These are phyloP conservation scores for Thinopyrum elongatum DNA, from an alignment of 176 grass and related monocot genomes.

Conservation along the genomic window DNA sequence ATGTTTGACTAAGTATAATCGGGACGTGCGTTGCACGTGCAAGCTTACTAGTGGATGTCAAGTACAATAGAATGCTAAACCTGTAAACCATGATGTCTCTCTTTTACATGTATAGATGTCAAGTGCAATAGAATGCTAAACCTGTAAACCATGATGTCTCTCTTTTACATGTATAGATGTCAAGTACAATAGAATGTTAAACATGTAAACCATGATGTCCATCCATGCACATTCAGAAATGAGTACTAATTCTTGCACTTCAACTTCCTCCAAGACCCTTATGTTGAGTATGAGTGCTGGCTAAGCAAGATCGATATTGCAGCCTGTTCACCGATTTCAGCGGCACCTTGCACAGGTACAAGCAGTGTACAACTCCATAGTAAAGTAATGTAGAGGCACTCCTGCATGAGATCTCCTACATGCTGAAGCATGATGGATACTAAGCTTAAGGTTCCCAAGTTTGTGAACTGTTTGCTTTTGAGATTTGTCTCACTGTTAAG, in stretches of 20 bases:
- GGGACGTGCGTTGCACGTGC: too few relatives aligned
- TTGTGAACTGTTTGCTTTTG: neutral
- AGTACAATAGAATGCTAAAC: too few relatives aligned
- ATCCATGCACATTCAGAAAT: conserved; percentile 70
- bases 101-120: neutral
- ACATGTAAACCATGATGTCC: conserved; percentile 39
- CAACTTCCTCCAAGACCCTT: conserved; percentile 77
- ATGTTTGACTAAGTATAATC: too few relatives aligned
- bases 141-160: neutral
- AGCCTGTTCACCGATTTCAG: conserved; percentile 80
- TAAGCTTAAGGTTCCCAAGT: neutral
- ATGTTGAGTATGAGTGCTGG: conserved; percentile 67
- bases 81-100: too few relatives aligned
- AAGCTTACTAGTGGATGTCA: too few relatives aligned
- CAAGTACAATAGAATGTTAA: neutral
- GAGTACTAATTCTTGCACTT: conserved; percentile 64
- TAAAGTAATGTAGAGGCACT: conserved; percentile 31
- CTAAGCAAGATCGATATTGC: conserved; percentile 42
- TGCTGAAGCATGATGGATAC: conserved; percentile 50
- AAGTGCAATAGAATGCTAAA: neutral
- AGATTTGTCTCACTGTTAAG: neutral
- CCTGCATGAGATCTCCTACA: conserved; percentile 46
- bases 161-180: neutral
- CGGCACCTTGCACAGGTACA: conserved; percentile 60
- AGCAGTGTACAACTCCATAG: conserved; percentile 54